These are phyloP conservation scores for Maudiozyma pseudohumilis DNA, from an alignment of 805 yeast genomes.

Conservation along the genomic window DNA sequence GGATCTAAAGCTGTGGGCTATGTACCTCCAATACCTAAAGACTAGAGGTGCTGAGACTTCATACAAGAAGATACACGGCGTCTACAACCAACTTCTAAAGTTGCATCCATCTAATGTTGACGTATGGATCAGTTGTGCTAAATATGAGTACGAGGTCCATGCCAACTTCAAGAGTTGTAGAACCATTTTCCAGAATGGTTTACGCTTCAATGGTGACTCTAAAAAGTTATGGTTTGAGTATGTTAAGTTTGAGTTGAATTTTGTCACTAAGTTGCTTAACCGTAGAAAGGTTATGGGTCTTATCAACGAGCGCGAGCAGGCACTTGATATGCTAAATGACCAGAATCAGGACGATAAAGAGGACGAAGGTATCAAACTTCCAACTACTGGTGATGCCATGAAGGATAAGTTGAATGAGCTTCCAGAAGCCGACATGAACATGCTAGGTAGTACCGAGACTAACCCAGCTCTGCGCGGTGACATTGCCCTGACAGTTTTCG, in stretches of 20 bases:
- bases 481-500: conserved; percentile 58
- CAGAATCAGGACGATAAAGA: conserved; percentile 27
- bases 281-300: conserved; percentile 77
- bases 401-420: conserved; percentile 57
- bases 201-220: conserved; percentile 73
- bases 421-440: conserved; percentile 80
- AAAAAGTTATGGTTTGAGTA: conserved; percentile 73
- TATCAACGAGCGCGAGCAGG: conserved; percentile 63
- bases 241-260: conserved; percentile 78
- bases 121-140: conserved; percentile 92
- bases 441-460: conserved; percentile 77
- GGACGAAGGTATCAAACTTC: conserved; percentile 35
- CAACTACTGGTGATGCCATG: conserved; percentile 44
- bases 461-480: conserved; percentile 74
- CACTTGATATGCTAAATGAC: conserved; percentile 34
- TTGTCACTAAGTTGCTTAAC: conserved; percentile 71
- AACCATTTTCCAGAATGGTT: conserved; percentile 70
- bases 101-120: conserved; percentile 85
- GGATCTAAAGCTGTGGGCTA: conserved; percentile 68
- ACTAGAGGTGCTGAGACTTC: conserved; percentile 43
- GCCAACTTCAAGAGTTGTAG: conserved; percentile 86
- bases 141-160: conserved; percentile 82
- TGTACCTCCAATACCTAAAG: conserved; percentile 61
- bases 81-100: conserved; percentile 68
- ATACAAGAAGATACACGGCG: conserved; percentile 60